Percentiles rank a stretch among this genome's conserved stretches.
These are phyloP conservation scores for Colletotrichum eleusines DNA, from an alignment of 2,329 filamentous ascomycete genomes.

Conservation along the genomic window DNA sequence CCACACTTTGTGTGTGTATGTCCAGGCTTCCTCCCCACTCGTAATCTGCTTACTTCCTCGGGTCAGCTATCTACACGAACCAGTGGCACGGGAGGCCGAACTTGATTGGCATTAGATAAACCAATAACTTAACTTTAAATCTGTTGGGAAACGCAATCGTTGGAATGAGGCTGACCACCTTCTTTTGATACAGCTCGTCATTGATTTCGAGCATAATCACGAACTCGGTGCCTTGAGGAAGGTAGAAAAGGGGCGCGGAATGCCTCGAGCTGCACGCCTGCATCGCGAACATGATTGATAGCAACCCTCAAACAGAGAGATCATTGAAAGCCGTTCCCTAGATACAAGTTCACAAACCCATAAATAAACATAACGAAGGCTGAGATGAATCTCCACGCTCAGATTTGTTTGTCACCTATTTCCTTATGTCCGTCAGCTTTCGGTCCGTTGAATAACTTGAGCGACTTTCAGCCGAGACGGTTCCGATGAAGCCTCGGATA, in stretches of 20 bases:
- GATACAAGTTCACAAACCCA: not conserved
- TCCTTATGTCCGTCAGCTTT: too few species aligned
- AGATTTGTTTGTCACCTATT: not conserved
- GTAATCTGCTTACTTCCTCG: not conserved
- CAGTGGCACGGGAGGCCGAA: not conserved
- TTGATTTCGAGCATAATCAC: not conserved
- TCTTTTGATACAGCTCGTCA: not conserved
- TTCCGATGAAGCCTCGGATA: not conserved
- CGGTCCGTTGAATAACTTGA: not conserved
- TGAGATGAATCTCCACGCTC: not conserved
- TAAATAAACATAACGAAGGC: not conserved
- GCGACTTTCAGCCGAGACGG: not conserved
- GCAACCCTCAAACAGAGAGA: not conserved
- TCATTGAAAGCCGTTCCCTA: not conserved
- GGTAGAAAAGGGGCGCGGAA: not conserved
- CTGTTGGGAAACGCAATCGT: not conserved
- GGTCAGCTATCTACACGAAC: not conserved
- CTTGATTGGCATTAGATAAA: not conserved
- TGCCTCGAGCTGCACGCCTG: rapidly evolving
- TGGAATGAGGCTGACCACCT: not conserved
- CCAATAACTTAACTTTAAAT: not conserved
- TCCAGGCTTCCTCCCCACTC: not conserved
- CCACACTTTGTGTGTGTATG: not conserved
- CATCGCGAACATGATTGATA: not conserved
- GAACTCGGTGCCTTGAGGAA: not conserved